Evolutionary conservation across 352 stramenopile genomes (phyloP).

Genomic region (Phytophthora sojae): DNA sequence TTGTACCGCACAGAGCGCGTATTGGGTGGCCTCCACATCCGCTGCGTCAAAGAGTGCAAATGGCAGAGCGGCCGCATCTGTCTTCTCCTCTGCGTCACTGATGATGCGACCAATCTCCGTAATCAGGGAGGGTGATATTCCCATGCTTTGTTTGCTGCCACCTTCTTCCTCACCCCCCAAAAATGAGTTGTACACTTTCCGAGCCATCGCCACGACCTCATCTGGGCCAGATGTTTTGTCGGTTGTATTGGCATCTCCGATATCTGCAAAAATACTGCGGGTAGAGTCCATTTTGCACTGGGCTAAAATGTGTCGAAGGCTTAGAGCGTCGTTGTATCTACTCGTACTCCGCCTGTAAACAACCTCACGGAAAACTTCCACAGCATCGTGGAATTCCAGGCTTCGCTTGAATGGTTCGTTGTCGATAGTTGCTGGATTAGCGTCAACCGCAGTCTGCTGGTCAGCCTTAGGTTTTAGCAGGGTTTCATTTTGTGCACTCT

Average conservation of each 20-base stretch:
- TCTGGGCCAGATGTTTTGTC: constrained; percentile 7
- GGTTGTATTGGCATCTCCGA: neutral
- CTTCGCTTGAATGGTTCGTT: constrained; percentile 37
- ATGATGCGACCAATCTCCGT: constrained; percentile 42
- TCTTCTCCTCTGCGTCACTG: constrained; percentile 1
- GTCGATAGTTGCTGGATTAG: neutral
- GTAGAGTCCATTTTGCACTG: constrained; percentile 34
- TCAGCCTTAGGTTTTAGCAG: neutral
- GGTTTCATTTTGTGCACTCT: constrained; percentile 1
- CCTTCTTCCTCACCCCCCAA: constrained; percentile 2
- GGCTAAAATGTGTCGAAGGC: constrained; percentile 24
- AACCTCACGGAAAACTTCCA: constrained; percentile 58
- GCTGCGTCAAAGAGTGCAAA: constrained; percentile 61
- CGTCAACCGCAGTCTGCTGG: neutral
- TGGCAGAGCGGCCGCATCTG: constrained; percentile 13
- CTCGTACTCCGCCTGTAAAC: constrained; percentile 5
- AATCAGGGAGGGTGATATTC: constrained; percentile 38
- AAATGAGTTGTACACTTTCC: constrained; percentile 28
- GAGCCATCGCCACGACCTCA: constrained; percentile 14
- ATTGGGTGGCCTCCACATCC: constrained; percentile 64
- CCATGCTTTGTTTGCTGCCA: constrained; percentile 3
- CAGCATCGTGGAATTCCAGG: constrained; percentile 64
- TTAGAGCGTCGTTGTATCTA: neutral
- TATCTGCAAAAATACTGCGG: constrained; percentile 8
- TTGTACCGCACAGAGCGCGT: constrained; percentile 31